phyloP scores from a whole-genome alignment of 192 early-diverging fungal genomes.

The Dimargaris cristalligena region DNA sequence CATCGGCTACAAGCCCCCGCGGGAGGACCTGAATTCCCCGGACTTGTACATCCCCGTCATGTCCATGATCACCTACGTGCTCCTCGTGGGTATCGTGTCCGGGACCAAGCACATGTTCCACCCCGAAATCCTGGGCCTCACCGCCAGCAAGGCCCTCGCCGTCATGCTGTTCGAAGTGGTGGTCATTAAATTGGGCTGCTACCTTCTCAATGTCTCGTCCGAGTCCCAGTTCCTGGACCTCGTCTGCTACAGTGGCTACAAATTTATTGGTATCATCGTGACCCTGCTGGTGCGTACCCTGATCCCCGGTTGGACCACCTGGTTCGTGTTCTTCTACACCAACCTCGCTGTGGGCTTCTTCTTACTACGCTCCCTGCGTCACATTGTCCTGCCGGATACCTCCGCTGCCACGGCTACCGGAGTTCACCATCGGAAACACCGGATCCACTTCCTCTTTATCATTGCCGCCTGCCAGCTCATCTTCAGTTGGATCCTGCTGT shows the following conservation, averaged over 20 bases:
- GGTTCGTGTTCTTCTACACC: conserved; percentile 52
- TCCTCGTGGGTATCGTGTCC: conserved; percentile 52
- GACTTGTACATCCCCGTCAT: conserved; percentile 96
- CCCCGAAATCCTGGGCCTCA: conserved; percentile 70
- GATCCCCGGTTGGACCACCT: conserved; percentile 39
- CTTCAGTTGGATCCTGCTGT: conserved; percentile 65
- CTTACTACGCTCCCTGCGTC: conserved; percentile 59
- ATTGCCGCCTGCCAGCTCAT: conserved; percentile 68
- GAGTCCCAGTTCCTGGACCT: conserved; percentile 76
- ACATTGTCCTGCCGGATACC: conserved; percentile 54
- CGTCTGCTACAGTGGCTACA: conserved; percentile 82
- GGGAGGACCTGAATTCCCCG: conserved; percentile 86
- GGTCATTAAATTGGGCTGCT: conserved; percentile 67
- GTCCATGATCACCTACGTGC: conserved; percentile 82
- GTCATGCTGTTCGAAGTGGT: conserved; percentile 68
- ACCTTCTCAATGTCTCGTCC: conserved; percentile 67
- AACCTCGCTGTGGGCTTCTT: conserved; percentile 74
- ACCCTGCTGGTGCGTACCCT: conserved; percentile 28
- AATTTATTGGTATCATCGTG: conserved; percentile 70
- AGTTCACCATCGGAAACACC: conserved; percentile 51
- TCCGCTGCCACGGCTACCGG: conserved; percentile 38
- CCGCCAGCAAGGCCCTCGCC: conserved; percentile 66
- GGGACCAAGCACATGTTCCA: conserved; percentile 55
- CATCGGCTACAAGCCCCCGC: conserved; percentile 59
- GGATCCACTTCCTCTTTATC: conserved; percentile 76